phyloP scores from a whole-genome alignment of 1,284 basidiomycete genomes.

The Ceratobasidium sp. region DNA sequence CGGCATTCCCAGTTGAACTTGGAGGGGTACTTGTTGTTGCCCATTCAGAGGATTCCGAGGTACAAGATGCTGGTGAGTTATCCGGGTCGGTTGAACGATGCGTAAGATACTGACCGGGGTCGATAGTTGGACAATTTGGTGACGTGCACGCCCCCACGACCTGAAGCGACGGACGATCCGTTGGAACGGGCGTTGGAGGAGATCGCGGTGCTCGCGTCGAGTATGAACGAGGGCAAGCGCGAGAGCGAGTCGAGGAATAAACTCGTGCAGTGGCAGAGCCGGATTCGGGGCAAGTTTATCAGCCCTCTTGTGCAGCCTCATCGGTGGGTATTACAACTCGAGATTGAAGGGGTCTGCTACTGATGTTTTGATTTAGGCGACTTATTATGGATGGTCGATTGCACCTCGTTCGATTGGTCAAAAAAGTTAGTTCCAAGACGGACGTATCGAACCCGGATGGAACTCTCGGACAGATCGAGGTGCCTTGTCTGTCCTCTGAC shows the following conservation, averaged over 20 bases:
- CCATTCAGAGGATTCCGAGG: constrained; percentile 94
- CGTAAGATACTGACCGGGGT: neutral
- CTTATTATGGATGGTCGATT: constrained; percentile 88
- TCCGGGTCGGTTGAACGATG: neutral
- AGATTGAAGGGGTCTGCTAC: too few relatives aligned
- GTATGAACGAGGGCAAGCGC: constrained; percentile 97
- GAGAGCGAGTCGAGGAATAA: constrained; percentile 89
- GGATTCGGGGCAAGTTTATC: constrained; percentile 90
- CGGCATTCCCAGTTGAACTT: constrained; percentile 96
- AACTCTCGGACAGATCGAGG: constrained; percentile 79
- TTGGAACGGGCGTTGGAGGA: constrained; percentile 84
- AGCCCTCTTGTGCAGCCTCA: constrained; percentile 98
- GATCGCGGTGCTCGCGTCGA: constrained; percentile 85
- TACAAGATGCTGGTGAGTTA: constrained; percentile 85
- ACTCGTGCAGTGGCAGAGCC: constrained; percentile 90
- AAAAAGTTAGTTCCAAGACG: constrained; percentile 84
- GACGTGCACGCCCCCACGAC: constrained; percentile 79
- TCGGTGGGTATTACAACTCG: too few relatives aligned
- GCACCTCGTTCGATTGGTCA: constrained; percentile 85
- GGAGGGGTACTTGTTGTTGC: constrained; percentile 92
- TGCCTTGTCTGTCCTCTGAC: constrained; percentile 87
- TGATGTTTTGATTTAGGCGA: constrained; percentile 64
- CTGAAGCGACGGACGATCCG: constrained; percentile 76
- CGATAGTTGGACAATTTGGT: constrained; percentile 81
- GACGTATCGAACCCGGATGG: constrained; percentile 80